Conservation (phyloP, 1,284 basidiomycete genomes). For the Mrakiaceae sp. region DNA sequence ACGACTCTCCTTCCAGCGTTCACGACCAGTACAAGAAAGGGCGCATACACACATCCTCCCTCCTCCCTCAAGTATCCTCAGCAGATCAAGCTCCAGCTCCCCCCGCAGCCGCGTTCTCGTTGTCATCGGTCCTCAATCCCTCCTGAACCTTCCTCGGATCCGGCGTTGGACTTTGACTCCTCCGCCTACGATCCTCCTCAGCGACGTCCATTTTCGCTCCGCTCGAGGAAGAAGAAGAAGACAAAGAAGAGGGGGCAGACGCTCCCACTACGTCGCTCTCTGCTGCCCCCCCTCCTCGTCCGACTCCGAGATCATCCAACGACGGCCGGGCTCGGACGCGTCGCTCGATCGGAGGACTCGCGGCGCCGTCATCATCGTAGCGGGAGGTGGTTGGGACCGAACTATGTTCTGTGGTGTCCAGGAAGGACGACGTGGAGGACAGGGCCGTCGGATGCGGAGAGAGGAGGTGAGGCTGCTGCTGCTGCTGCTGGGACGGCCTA, state of each 20-base stretch:
- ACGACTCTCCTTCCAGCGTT: too few species aligned
- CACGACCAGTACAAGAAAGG: too few species aligned
- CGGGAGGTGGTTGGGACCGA: neutral
- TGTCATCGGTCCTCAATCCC: neutral
- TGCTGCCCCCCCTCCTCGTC: too few species aligned
- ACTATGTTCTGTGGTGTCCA: neutral
- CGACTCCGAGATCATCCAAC: neutral
- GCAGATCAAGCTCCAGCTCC: too few species aligned
- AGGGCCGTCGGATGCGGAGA: neutral
- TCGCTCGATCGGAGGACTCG: neutral
- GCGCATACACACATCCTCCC: too few species aligned
- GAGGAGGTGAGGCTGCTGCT: constrained; percentile 3
- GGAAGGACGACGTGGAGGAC: neutral
- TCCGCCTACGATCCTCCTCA: neutral
- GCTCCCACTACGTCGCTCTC: neutral
- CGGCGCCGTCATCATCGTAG: neutral
- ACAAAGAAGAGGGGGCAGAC: too few species aligned
- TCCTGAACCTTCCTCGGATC: neutral
- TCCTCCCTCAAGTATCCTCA: too few species aligned
- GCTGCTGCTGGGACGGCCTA: neutral
- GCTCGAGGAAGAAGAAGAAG: too few species aligned
- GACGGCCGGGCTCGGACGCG: neutral
- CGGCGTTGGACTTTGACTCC: neutral
- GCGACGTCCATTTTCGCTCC: neutral
- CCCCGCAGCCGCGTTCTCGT: constrained; percentile 12